Base-by-base conservation (phyloP, 495 filamentous ascomycete species). In the Talaromyces stipitatus region DNA sequence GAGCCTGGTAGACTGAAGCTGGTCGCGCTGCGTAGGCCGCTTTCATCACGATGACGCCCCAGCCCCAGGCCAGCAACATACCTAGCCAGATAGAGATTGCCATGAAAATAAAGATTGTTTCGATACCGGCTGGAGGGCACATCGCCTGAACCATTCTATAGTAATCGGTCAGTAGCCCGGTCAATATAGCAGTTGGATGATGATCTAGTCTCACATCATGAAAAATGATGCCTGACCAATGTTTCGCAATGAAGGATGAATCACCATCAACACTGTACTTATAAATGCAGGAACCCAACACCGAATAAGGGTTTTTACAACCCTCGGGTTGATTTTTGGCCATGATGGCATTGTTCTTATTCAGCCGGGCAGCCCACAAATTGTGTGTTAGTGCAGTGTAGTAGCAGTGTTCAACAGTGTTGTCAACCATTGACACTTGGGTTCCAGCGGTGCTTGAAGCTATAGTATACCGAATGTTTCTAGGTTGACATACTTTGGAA, bases 251-350 rank as follows among this genome's bases (percentile, higher is more conserved):
- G 69, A 64, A 4, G 73, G 68, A 8, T 32, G 50, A 48, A 78
- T 78, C 28, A 76, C 67, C 10, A 77, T 70, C 59, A 78, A 58
- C 33, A 78, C 59, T 3, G 62, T 66, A 1, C 69, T 70, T 38
- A 77, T 69, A 74, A 74, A 78, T 23, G 65, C 69, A 5, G 70
- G 73, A 4, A 72, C 61, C 47, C 65, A 69, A 41, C 74, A 78
- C 28, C 74, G 72, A 54, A 77, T 73, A 20, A 75, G 60, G 18
- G 70, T 64, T 63, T 77, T 77, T 30, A 78, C 36, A 41, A 41
- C 36, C 36, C 60, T 78, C 73, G 60, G 69, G 71, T 5, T 58
- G 67, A 63, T 75, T 75, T 76, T 67, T 20, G 76, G 62, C 58
- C 65, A 74, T 23, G 58, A 54, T 2, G 74, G 74, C 47, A 76